A percentile compares a stretch with the other conserved stretches of the same genome.
phyloP scores from a whole-genome alignment of 2,329 filamentous ascomycete genomes.

The Penicillium sp. region DNA sequence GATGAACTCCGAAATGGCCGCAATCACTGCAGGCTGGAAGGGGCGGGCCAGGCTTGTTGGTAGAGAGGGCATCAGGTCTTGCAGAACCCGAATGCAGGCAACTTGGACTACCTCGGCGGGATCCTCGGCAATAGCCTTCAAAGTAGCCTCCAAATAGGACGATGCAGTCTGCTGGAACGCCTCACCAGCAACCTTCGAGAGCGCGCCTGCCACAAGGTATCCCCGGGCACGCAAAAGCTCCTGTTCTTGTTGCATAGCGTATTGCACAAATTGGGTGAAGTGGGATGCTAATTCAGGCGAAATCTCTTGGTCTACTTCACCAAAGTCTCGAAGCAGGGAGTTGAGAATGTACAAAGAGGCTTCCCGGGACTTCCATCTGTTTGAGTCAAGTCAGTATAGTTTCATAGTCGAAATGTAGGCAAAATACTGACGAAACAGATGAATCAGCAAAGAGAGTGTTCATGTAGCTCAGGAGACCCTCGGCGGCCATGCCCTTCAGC shows the following conservation, averaged over 20 bases:
- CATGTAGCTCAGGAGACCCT: conserved; percentile 75
- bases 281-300: conserved; percentile 66
- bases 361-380: conserved; percentile 69
- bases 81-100: conserved; percentile 81
- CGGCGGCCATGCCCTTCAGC: conserved; percentile 72
- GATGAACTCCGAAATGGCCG: conserved; percentile 69
- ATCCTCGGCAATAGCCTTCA: conserved; percentile 73
- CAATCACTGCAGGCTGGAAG: conserved; percentile 62
- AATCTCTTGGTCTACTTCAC: conserved; percentile 73
- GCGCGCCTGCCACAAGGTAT: conserved; percentile 77
- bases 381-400: conserved; percentile 16
- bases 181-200: conserved; percentile 67
- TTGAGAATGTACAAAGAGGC: conserved; percentile 82
- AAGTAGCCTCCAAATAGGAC: conserved; percentile 55
- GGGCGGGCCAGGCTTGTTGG: conserved; percentile 51
- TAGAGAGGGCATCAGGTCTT: conserved; percentile 62
- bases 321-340: conserved; percentile 77
- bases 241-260: conserved; percentile 68
- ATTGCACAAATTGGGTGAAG: conserved; percentile 77
- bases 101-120: conserved; percentile 87
- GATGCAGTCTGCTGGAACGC: conserved; percentile 46
- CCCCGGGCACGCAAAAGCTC: conserved; percentile 81
- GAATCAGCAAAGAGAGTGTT: conserved; percentile 65
- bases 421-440: conserved; percentile 34
- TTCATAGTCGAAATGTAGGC: neutral